Percentiles rank a stretch among this genome's conserved stretches.
Conservation (phyloP, 2,329 filamentous ascomycete genomes). For the Fusarium sp. region DNA sequence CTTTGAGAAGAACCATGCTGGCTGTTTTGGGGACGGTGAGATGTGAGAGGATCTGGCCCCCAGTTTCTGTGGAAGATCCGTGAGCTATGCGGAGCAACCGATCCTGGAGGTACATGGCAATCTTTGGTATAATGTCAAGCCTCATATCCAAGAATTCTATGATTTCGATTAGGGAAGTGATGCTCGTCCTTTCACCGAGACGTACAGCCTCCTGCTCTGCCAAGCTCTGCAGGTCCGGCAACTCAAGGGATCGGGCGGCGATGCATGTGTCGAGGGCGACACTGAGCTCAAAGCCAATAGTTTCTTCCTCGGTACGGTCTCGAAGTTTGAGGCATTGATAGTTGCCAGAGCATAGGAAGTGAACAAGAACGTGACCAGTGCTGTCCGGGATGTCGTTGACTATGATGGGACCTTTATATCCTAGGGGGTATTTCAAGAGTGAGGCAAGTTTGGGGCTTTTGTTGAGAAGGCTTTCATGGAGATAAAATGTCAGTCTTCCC, state of each 20-base stretch:
- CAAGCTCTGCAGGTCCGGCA: neutral
- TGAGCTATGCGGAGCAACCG: neutral
- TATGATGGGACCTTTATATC: too few relatives aligned
- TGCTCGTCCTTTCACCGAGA: neutral
- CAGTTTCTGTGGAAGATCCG: fast-evolving
- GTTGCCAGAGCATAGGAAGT: neutral
- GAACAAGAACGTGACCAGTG: neutral
- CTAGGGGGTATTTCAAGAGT: neutral
- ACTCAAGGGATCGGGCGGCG: neutral
- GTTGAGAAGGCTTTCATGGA: too few relatives aligned
- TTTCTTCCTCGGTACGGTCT: neutral
- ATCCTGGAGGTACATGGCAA: neutral
- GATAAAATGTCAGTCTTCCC: too few relatives aligned
- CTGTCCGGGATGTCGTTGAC: neutral
- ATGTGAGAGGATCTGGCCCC: neutral
- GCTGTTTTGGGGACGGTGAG: neutral
- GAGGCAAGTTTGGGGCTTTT: too few relatives aligned
- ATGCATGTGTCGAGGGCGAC: neutral
- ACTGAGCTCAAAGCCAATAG: neutral
- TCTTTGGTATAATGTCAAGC: neutral
- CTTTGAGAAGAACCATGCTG: neutral
- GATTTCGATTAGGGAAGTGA: neutral
- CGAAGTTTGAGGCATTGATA: constrained; percentile 4
- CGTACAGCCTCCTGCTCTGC: neutral
- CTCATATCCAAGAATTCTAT: neutral